A percentile compares a stretch with the other conserved stretches of the same genome.
phyloP scores from a whole-genome alignment of 164 flowering plant genomes.

The Aristolochia californica region DNA sequence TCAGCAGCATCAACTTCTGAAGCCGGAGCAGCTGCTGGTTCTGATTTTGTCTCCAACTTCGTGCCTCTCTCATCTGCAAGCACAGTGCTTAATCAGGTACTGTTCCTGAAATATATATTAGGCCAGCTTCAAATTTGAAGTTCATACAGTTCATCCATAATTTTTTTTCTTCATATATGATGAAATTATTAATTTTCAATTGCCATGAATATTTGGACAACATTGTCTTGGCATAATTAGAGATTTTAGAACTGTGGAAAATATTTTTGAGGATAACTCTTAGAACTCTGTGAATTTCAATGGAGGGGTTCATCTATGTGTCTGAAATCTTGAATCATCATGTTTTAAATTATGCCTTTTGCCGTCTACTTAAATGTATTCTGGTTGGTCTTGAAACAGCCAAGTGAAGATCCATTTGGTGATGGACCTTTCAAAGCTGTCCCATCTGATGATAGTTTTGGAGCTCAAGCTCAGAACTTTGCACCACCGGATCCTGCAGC shows the following conservation, averaged over 20 bases:
- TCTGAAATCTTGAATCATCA: too few relatives aligned
- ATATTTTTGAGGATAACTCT: too few relatives aligned
- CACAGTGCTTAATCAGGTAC: slow-evolving; percentile 43
- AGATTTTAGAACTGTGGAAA: too few relatives aligned
- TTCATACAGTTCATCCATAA: too few relatives aligned
- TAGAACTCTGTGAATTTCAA: too few relatives aligned
- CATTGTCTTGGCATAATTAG: too few relatives aligned
- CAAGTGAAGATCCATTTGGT: slow-evolving; percentile 87
- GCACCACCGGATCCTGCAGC: slow-evolving; percentile 28
- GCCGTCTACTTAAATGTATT: background rate
- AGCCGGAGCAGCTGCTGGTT: slow-evolving; percentile 22
- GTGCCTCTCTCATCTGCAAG: slow-evolving; percentile 28
- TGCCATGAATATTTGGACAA: too few relatives aligned
- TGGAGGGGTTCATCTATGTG: too few relatives aligned
- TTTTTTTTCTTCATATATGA: too few relatives aligned
- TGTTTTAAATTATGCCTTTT: background rate
- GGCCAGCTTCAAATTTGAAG: too few relatives aligned
- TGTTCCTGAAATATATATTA: background rate
- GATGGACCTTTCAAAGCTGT: slow-evolving; percentile 83
- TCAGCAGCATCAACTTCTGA: slow-evolving; percentile 25
- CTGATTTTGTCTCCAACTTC: slow-evolving; percentile 28
- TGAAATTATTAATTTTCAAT: too few relatives aligned
- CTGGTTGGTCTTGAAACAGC: slow-evolving; percentile 27
- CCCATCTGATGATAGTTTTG: slow-evolving; percentile 29
- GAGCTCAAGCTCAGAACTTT: slow-evolving; percentile 24